These are phyloP conservation scores for Fulvia fulva DNA, from an alignment of 2,329 filamentous ascomycete species.

Conservation along the genomic window DNA sequence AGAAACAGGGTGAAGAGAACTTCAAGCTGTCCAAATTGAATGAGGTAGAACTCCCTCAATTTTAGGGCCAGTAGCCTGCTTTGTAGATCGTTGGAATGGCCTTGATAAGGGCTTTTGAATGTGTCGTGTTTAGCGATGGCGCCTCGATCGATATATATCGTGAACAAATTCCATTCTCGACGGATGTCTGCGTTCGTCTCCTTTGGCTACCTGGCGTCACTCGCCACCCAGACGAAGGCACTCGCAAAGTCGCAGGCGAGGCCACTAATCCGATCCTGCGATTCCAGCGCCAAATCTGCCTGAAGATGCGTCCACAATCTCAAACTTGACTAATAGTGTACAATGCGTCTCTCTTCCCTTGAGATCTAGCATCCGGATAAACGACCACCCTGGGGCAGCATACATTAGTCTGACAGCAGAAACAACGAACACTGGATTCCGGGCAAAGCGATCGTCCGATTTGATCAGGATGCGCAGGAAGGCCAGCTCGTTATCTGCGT, in stretches of 20 bases:
- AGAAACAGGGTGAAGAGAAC: too few relatives aligned
- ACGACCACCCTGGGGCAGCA: slow-evolving; percentile 55
- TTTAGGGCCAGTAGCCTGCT: too few relatives aligned
- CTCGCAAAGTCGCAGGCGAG: neutral
- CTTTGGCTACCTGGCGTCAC: neutral
- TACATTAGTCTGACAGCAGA: slow-evolving; percentile 59
- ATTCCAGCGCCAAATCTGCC: neutral
- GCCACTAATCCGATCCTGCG: neutral
- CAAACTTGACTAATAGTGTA: slow-evolving; percentile 59
- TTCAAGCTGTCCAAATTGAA: too few relatives aligned
- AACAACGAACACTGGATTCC: slow-evolving; percentile 60
- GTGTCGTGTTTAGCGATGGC: too few relatives aligned
- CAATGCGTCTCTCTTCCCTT: slow-evolving; percentile 62
- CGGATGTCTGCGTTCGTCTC: neutral
- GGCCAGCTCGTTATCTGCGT: slow-evolving; percentile 61
- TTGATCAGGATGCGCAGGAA: slow-evolving; percentile 65
- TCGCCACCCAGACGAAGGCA: neutral
- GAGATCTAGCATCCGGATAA: slow-evolving; percentile 62
- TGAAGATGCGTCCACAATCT: slow-evolving; percentile 44
- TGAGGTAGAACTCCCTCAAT: too few relatives aligned
- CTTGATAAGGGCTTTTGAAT: too few relatives aligned
- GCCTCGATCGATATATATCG: too few relatives aligned
- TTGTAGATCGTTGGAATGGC: too few relatives aligned
- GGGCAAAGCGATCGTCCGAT: slow-evolving; percentile 60
- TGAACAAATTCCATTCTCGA: too few relatives aligned